Conservation (phyloP, 768 basidiomycete species). For the Chalciporus chontae region DNA sequence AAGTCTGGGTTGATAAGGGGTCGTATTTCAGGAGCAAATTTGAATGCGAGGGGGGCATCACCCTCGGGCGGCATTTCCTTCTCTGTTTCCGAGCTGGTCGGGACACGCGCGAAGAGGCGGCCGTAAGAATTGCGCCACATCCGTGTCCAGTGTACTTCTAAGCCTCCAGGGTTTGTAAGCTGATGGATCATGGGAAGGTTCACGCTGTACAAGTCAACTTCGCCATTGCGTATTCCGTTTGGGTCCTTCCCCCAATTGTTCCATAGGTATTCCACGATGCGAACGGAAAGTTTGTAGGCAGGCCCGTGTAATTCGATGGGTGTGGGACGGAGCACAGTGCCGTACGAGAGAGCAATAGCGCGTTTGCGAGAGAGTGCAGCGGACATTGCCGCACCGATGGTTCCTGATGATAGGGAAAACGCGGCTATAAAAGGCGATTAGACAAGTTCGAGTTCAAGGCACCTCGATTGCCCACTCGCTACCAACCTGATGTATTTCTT, state of each 20-base stretch:
- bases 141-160: constrained; percentile 74
- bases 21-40: constrained; percentile 72
- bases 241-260: constrained; percentile 78
- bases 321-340: constrained; percentile 69
- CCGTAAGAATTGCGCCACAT: constrained; percentile 88
- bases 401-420: constrained; percentile 87
- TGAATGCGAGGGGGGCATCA: constrained; percentile 54
- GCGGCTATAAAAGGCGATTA: constrained; percentile 49
- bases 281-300: constrained; percentile 65
- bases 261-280: constrained; percentile 76
- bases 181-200: constrained; percentile 82
- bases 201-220: constrained; percentile 81
- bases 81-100: constrained; percentile 16
- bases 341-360: constrained; percentile 87
- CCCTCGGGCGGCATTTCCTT: constrained; percentile 24
- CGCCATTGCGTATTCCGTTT: constrained; percentile 51
- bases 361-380: constrained; percentile 67
- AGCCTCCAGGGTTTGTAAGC: constrained; percentile 53
- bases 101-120: constrained; percentile 62
- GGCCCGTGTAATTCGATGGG: constrained; percentile 57
- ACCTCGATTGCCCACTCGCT: constrained; percentile 43
- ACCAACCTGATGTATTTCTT: constrained; percentile 74
- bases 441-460: neutral
- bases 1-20: constrained; percentile 58
- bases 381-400: constrained; percentile 87